A percentile compares a stretch with the other conserved stretches of the same genome.
Evolutionary conservation across 306 rosid genomes (phyloP).

Genomic region (Glycine latifolia): DNA sequence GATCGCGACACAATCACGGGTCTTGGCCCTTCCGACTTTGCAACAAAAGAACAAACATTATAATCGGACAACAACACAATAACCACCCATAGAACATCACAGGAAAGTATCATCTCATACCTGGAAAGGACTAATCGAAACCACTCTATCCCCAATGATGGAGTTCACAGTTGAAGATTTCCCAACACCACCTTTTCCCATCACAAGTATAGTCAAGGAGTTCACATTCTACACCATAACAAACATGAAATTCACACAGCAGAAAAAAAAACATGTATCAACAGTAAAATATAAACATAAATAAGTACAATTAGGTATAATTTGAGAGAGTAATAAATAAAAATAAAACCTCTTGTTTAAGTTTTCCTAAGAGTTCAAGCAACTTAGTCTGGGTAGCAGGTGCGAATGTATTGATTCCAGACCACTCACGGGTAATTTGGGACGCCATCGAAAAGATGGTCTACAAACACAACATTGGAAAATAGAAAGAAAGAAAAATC

Average conservation of each 20-base stretch:
- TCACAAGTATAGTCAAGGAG: conserved; percentile 91
- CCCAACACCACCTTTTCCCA: conserved; percentile 99
- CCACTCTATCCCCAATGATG: conserved; percentile 86
- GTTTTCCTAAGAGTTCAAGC: conserved; percentile 80
- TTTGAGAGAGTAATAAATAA: background rate
- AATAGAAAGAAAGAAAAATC: too few relatives aligned
- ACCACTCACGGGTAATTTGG: conserved; percentile 80
- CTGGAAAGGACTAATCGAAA: conserved; percentile 92
- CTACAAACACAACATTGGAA: background rate
- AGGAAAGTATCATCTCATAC: conserved; percentile 41
- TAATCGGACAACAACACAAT: conserved; percentile 1
- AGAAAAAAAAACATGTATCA: background rate
- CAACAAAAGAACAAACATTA: conserved; percentile 35
- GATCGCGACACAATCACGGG: conserved; percentile 88
- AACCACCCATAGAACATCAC: background rate
- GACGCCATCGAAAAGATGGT: conserved; percentile 65
- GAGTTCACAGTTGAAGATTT: conserved; percentile 96
- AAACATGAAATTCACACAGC: conserved; percentile 20
- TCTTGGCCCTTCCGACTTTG: conserved; percentile 85
- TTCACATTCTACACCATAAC: conserved; percentile 69
- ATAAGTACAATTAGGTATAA: background rate
- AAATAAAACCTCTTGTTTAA: conserved; percentile 77
- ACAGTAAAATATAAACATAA: background rate
- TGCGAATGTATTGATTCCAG: conserved; percentile 85
- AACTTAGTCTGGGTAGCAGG: conserved; percentile 86